Conservation (phyloP, 2,329 filamentous ascomycete species). For the Teratosphaeria viscida region DNA sequence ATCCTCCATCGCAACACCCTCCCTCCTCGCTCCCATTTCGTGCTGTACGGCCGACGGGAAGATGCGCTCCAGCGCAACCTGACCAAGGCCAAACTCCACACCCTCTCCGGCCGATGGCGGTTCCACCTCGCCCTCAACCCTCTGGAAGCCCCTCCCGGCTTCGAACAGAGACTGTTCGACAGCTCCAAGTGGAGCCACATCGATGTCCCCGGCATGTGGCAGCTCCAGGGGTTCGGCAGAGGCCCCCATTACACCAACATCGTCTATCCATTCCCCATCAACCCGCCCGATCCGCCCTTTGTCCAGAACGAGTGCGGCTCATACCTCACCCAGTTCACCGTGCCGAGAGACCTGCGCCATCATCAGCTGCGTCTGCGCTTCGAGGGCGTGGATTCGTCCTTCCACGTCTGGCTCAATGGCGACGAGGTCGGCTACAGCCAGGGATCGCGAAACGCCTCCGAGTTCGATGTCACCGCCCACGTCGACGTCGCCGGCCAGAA, state of each 20-base stretch:
- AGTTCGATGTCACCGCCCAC: constrained; percentile 54
- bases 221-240: constrained; percentile 55
- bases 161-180: constrained; percentile 25
- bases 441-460: constrained; percentile 56
- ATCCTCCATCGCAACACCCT: constrained; percentile 52
- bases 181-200: constrained; percentile 41
- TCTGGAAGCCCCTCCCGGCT: constrained; percentile 27
- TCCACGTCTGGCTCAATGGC: constrained; percentile 60
- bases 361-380: constrained; percentile 54
- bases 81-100: constrained; percentile 21
- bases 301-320: constrained; percentile 55
- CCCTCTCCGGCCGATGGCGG: constrained; percentile 29
- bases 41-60: constrained; percentile 39
- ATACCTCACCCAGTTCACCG: constrained; percentile 46
- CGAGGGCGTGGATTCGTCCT: constrained; percentile 62
- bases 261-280: constrained; percentile 43
- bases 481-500: constrained; percentile 42
- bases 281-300: constrained; percentile 49
- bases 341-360: constrained; percentile 38
- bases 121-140: constrained; percentile 29
- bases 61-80: constrained; percentile 38
- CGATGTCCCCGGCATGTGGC: constrained; percentile 55
- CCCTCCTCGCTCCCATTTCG: constrained; percentile 47
- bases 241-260: constrained; percentile 59
- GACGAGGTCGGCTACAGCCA: constrained; percentile 56